Conservation (phyloP, 371 early-diverging fungal species). For the Mucor piriformis region DNA sequence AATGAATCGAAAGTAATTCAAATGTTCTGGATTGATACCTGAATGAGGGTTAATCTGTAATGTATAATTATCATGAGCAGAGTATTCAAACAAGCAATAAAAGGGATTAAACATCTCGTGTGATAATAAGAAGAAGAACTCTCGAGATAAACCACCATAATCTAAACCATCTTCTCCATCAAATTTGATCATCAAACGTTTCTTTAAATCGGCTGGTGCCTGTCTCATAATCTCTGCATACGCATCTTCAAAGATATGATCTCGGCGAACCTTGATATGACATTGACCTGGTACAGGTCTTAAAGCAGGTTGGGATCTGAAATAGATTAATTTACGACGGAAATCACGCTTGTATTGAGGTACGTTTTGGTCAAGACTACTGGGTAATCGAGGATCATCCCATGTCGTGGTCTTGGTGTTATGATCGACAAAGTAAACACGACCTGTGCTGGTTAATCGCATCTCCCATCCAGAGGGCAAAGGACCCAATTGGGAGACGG, state of each 20-base stretch:
- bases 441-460: slow-evolving; percentile 88
- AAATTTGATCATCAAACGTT: slow-evolving; percentile 96
- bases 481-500: slow-evolving; percentile 82
- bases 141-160: slow-evolving; percentile 97
- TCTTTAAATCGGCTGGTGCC: slow-evolving; percentile 86
- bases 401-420: slow-evolving; percentile 92
- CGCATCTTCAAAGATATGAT: slow-evolving; percentile 93
- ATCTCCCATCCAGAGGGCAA: slow-evolving; percentile 97
- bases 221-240: slow-evolving; percentile 92
- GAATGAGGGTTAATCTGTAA: slow-evolving; percentile 97
- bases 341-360: slow-evolving; percentile 98
- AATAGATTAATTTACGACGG: slow-evolving; percentile 93
- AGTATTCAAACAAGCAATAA: slow-evolving; percentile 95
- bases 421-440: slow-evolving; percentile 94
- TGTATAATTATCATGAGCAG: slow-evolving; percentile 96
- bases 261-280: slow-evolving; percentile 87
- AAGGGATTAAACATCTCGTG: slow-evolving; percentile 99
- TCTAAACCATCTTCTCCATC: slow-evolving; percentile 98
- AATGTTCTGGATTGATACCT: slow-evolving; percentile 95
- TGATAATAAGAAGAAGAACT: slow-evolving; percentile 95
- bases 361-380: slow-evolving; percentile 92
- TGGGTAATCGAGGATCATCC: slow-evolving; percentile 97
- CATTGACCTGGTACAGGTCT: slow-evolving; percentile 90
- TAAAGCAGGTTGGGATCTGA: slow-evolving; percentile 90
- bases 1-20: slow-evolving; percentile 97